Conservation (phyloP, 192 early-diverging fungal genomes). For the Coemansia sp. region DNA sequence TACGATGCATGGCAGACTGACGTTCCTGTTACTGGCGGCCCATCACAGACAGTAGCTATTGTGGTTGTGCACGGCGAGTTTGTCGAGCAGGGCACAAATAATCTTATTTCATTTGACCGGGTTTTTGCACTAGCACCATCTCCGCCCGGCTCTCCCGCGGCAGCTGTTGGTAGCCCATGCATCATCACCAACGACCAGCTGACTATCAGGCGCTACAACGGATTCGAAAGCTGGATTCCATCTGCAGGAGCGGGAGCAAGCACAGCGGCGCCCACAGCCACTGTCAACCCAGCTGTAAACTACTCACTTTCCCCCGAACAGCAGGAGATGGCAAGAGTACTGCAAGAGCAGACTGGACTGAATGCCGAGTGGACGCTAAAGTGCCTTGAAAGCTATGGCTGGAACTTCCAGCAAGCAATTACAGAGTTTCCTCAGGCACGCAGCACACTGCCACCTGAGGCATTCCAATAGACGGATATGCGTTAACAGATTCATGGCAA, state of each 20-base stretch:
- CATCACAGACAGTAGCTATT: constrained; percentile 18
- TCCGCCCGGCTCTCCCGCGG: constrained; percentile 37
- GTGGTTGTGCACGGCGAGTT: constrained; percentile 47
- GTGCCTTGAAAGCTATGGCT: constrained; percentile 44
- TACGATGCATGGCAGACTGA: constrained; percentile 43
- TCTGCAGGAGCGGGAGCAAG: neutral
- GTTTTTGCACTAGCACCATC: constrained; percentile 38
- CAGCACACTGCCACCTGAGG: constrained; percentile 32
- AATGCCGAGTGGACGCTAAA: constrained; percentile 47
- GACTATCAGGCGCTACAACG: constrained; percentile 45
- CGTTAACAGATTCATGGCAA: too few relatives aligned
- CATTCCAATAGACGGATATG: constrained; percentile 28
- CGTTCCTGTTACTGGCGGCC: constrained; percentile 8
- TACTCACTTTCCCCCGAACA: constrained; percentile 30
- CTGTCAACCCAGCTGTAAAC: neutral
- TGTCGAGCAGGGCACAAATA: constrained; percentile 18
- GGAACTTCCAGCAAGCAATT: constrained; percentile 46
- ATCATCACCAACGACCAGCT: constrained; percentile 43
- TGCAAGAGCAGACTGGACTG: constrained; percentile 40
- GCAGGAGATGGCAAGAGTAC: constrained; percentile 44
- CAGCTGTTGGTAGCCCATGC: constrained; percentile 37
- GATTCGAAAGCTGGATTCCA: constrained; percentile 34
- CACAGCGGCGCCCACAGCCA: neutral
- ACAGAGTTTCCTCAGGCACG: constrained; percentile 42
- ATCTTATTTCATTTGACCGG: constrained; percentile 39